Evolutionary conservation across 2,329 filamentous ascomycete species (phyloP).

Genomic region (Xylaria digitata): DNA sequence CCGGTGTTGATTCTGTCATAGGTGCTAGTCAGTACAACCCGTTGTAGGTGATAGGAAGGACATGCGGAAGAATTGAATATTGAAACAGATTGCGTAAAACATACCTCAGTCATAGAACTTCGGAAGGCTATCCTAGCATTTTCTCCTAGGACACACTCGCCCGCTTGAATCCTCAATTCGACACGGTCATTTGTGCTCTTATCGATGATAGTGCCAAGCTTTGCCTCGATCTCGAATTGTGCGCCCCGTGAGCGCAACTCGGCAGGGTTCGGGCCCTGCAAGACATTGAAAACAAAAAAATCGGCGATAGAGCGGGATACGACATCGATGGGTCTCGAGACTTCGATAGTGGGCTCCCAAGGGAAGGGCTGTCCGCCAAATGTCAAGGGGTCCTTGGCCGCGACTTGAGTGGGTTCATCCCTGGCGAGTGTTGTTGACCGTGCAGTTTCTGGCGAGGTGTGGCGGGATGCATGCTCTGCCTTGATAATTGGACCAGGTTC

Average conservation of each 20-base stretch:
- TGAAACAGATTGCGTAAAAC: constrained; percentile 45
- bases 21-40: constrained; percentile 13
- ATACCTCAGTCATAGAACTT: constrained; percentile 90
- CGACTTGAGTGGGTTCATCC: constrained; percentile 41
- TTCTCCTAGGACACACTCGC: constrained; percentile 76
- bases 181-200: constrained; percentile 77
- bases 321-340: constrained; percentile 77
- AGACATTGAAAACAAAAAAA: constrained; percentile 79
- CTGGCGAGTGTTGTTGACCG: constrained; percentile 49
- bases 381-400: constrained; percentile 38
- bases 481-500: constrained; percentile 42
- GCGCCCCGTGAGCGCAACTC: constrained; percentile 73
- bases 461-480: constrained; percentile 55
- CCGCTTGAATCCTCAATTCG: constrained; percentile 68
- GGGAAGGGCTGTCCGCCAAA: constrained; percentile 51
- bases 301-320: constrained; percentile 81
- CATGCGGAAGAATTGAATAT: neutral
- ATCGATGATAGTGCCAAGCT: constrained; percentile 84
- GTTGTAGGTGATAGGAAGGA: neutral
- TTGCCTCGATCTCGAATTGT: constrained; percentile 92
- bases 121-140: constrained; percentile 75
- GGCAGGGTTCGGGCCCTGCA: constrained; percentile 72
- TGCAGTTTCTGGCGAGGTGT: constrained; percentile 60
- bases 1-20: constrained; percentile 78
- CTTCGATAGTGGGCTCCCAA: constrained; percentile 77